Evolutionary conservation across 768 basidiomycete species (phyloP).

Genomic region (Daedaleopsis nitida): DNA sequence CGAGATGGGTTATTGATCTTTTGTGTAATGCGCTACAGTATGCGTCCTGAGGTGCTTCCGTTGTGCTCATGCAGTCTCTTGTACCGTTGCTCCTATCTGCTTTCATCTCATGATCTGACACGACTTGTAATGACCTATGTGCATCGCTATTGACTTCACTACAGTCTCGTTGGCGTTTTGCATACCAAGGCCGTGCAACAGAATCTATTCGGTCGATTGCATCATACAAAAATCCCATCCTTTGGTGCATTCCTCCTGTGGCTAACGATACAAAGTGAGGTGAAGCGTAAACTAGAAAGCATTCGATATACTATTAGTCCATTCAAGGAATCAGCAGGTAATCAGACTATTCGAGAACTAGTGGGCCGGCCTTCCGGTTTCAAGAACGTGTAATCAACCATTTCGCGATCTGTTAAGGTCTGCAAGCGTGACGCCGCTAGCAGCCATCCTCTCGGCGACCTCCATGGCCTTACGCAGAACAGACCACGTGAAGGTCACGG

Average conservation of each 20-base stretch:
- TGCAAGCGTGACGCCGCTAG: too few species aligned
- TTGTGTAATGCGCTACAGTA: constrained; percentile 13
- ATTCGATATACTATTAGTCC: background rate
- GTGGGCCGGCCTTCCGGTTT: too few species aligned
- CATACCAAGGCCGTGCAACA: too few species aligned
- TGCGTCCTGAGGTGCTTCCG: constrained; percentile 8
- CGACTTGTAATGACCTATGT: constrained; percentile 12
- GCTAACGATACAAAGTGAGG: constrained; percentile 11
- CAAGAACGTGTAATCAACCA: too few species aligned
- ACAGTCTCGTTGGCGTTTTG: background rate
- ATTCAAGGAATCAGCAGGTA: background rate
- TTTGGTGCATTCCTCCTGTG: background rate
- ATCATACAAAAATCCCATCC: too few species aligned
- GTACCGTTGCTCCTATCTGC: constrained; percentile 2
- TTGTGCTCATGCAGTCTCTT: constrained; percentile 9
- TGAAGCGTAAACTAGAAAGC: background rate
- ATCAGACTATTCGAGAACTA: too few species aligned
- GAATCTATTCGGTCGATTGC: too few species aligned
- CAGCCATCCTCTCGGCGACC: constrained; percentile 1
- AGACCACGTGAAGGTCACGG: constrained; percentile 48
- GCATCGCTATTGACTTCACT: background rate
- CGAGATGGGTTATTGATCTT: background rate
- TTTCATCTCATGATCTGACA: constrained; percentile 14
- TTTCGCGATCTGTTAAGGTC: too few species aligned
- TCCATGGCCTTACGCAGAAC: constrained; percentile 39